A percentile compares a stretch with the other conserved stretches of the same genome.
These are phyloP conservation scores for Sporothrix pseudoabietina DNA, from an alignment of 2,329 filamentous ascomycete genomes.

Conservation along the genomic window DNA sequence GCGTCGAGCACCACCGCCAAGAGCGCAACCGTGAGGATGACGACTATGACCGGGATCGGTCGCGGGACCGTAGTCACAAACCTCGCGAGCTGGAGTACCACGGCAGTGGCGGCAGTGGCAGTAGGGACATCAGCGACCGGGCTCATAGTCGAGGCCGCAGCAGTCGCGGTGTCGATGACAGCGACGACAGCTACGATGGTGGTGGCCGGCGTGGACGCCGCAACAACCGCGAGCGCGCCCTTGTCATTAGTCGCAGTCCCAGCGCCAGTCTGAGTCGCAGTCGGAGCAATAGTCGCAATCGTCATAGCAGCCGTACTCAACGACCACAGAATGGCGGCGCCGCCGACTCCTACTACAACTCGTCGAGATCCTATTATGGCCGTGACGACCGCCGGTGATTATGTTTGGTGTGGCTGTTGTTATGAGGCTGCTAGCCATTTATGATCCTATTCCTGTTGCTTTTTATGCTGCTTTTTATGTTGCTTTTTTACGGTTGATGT, in stretches of 20 bases:
- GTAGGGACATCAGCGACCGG: slow-evolving; percentile 26
- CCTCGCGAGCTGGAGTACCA: slow-evolving; percentile 29
- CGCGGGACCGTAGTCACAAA: slow-evolving; percentile 35
- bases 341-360: slow-evolving; percentile 34
- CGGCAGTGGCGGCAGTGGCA: slow-evolving; percentile 6
- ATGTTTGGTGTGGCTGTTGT: not conserved
- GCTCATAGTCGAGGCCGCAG: not conserved
- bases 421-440: not conserved
- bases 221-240: slow-evolving; percentile 31
- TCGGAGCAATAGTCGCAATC: slow-evolving; percentile 16
- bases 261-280: slow-evolving; percentile 28
- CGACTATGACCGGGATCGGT: slow-evolving; percentile 40
- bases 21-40: slow-evolving; percentile 41
- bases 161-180: slow-evolving; percentile 28
- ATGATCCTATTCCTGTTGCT: not conserved
- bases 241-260: slow-evolving; percentile 30
- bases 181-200: slow-evolving; percentile 9
- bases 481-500: not conserved
- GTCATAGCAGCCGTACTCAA: not conserved
- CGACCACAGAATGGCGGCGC: slow-evolving; percentile 28
- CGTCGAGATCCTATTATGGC: not conserved
- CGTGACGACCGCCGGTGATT: not conserved
- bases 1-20: slow-evolving; percentile 45
- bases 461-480: not conserved
- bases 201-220: slow-evolving; percentile 37